These are phyloP conservation scores for Sphagnum fallax DNA, from an alignment of 228 moss, liverwort and hornwort genomes.

Conservation along the genomic window DNA sequence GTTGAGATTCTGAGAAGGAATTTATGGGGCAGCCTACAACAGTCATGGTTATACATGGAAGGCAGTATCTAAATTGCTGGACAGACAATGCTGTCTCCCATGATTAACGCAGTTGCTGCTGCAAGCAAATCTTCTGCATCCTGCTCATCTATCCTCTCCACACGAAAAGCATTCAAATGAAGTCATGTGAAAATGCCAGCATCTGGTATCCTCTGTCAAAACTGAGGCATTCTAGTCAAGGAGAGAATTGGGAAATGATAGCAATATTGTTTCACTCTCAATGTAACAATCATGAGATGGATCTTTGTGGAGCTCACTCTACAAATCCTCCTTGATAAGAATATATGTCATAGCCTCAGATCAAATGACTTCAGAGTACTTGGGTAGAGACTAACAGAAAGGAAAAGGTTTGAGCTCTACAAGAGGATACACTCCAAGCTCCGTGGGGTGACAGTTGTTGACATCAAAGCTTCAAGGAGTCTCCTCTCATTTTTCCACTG, in stretches of 20 bases:
- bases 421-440: slow-evolving; percentile 64
- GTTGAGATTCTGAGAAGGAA: neutral
- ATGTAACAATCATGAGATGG: neutral
- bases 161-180: slow-evolving; percentile 64
- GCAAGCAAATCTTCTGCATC: slow-evolving; percentile 37
- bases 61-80: slow-evolving; percentile 59
- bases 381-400: neutral
- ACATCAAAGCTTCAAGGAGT: slow-evolving; percentile 43
- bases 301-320: no score
- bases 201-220: slow-evolving; percentile 64
- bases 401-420: neutral
- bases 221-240: slow-evolving; percentile 22
- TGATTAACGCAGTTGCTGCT: slow-evolving; percentile 52
- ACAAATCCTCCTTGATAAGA: no score
- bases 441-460: slow-evolving; percentile 9
- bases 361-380: no score
- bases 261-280: neutral
- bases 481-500: slow-evolving; percentile 65
- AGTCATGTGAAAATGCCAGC: slow-evolving; percentile 66
- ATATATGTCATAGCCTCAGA: no score
- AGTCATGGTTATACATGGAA: slow-evolving; percentile 74
- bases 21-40: slow-evolving; percentile 26
- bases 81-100: slow-evolving; percentile 59
- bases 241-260: neutral
- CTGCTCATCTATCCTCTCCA: slow-evolving; percentile 53